Evolutionary conservation across 306 rosid species (phyloP).

Genomic region (Lathyrus oleraceus): DNA sequence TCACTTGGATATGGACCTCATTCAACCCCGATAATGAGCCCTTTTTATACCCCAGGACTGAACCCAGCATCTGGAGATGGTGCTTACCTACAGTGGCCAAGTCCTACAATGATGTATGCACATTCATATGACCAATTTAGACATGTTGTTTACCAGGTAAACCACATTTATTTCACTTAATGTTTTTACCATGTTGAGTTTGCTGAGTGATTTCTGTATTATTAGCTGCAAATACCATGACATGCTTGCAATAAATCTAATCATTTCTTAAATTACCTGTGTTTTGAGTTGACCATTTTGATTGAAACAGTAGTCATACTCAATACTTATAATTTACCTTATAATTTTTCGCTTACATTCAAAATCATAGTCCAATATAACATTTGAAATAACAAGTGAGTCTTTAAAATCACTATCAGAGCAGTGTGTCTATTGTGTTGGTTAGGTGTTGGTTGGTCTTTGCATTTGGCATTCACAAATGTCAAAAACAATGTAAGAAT

Average conservation of each 20-base stretch:
- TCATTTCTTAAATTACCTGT: background rate
- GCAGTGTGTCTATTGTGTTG: background rate
- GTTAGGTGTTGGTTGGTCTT: background rate
- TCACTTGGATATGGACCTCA: constrained; percentile 58
- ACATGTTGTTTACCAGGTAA: constrained; percentile 81
- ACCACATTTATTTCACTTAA: background rate
- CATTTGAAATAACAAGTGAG: background rate
- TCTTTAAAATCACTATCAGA: background rate
- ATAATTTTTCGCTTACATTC: background rate
- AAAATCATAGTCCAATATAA: background rate
- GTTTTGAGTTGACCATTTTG: background rate
- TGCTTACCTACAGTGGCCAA: constrained; percentile 80
- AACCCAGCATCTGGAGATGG: constrained; percentile 65
- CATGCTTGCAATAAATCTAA: background rate
- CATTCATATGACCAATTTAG: constrained; percentile 81
- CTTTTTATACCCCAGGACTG: constrained; percentile 57
- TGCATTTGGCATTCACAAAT: background rate
- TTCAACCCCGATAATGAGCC: constrained; percentile 55
- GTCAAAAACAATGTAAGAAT: background rate
- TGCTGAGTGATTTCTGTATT: constrained; percentile 8
- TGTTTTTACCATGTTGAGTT: constrained; percentile 8
- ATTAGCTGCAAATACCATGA: constrained; percentile 14
- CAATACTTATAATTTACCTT: no score
- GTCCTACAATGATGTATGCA: constrained; percentile 85
- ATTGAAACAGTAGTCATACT: background rate